These are phyloP conservation scores for Diaporthe australafricana DNA, from an alignment of 2,329 filamentous ascomycete species.

Conservation along the genomic window DNA sequence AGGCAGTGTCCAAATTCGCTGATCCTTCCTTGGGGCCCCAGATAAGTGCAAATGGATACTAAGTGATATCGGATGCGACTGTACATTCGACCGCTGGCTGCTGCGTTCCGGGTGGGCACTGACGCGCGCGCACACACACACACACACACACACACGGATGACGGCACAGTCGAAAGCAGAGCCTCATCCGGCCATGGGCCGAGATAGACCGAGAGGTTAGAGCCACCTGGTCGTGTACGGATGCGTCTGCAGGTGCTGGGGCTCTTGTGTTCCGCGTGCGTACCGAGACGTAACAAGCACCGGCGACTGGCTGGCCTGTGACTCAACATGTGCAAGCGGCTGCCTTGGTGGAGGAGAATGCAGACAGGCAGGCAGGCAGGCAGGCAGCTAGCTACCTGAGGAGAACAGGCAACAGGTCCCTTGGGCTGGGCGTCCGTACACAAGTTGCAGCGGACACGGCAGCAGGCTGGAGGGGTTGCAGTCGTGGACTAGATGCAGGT, in stretches of 20 bases:
- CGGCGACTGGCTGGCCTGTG: not conserved
- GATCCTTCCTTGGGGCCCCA: slow-evolving; percentile 1
- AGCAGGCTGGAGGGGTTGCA: slow-evolving; percentile 15
- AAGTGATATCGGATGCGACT: not conserved
- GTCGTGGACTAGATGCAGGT: not conserved
- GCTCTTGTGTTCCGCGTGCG: not conserved
- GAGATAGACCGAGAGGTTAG: slow-evolving; percentile 6
- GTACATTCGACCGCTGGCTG: not conserved
- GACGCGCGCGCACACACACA: not conserved
- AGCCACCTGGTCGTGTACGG: not conserved
- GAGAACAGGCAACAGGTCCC: not conserved
- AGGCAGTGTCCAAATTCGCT: not conserved
- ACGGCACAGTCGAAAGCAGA: slow-evolving; percentile 14
- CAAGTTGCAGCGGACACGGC: not conserved
- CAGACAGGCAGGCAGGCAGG: not conserved
- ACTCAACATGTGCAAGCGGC: not conserved
- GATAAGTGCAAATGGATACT: not conserved
- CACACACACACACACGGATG: slow-evolving; percentile 5
- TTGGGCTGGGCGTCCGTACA: not conserved
- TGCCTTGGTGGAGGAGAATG: not conserved
- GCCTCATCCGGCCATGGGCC: slow-evolving; percentile 14
- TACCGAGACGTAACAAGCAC: not conserved
- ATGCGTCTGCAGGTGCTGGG: not conserved
- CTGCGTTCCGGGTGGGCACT: slow-evolving; percentile 4
- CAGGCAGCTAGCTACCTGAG: not conserved